Evolutionary conservation across 176 grass and related monocot species (phyloP).

Genomic region (Guadua angustifolia): DNA sequence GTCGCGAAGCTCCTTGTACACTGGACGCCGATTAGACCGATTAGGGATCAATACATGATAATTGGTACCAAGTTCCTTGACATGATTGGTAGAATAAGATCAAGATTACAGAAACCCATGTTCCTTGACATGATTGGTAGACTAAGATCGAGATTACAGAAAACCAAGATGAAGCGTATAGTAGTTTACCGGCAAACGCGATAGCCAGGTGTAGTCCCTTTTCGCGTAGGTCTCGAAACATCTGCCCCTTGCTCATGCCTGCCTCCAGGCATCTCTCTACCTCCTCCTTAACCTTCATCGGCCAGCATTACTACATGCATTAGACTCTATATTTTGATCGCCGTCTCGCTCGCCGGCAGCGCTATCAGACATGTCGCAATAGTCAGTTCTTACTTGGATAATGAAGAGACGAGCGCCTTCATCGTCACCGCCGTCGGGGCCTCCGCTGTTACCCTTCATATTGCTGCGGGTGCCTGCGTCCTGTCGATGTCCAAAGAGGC

Average conservation of each 20-base stretch:
- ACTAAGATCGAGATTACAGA: neutral
- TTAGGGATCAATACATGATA: neutral
- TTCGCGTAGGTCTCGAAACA: slow-evolving; percentile 13
- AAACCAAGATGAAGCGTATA: neutral
- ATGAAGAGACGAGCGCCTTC: neutral
- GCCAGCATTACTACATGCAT: neutral
- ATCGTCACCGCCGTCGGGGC: neutral
- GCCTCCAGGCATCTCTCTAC: slow-evolving; percentile 10
- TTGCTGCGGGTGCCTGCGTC: neutral
- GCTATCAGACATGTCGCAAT: neutral
- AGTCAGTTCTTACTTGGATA: slow-evolving; percentile 5
- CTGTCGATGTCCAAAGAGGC: neutral
- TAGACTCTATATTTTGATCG: neutral
- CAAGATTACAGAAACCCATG: neutral
- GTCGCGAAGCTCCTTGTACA: slow-evolving; percentile 25
- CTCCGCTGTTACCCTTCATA: neutral
- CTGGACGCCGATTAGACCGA: neutral
- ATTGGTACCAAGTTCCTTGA: neutral
- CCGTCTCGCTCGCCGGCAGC: neutral
- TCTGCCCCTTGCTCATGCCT: slow-evolving; percentile 30
- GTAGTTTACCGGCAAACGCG: slow-evolving; percentile 18
- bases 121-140: neutral
- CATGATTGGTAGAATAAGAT: neutral
- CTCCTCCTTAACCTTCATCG: slow-evolving; percentile 24
- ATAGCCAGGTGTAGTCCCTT: slow-evolving; percentile 1